Evolutionary conservation across 768 basidiomycete species (phyloP).

Genomic region (Gloeostereum incarnatum): DNA sequence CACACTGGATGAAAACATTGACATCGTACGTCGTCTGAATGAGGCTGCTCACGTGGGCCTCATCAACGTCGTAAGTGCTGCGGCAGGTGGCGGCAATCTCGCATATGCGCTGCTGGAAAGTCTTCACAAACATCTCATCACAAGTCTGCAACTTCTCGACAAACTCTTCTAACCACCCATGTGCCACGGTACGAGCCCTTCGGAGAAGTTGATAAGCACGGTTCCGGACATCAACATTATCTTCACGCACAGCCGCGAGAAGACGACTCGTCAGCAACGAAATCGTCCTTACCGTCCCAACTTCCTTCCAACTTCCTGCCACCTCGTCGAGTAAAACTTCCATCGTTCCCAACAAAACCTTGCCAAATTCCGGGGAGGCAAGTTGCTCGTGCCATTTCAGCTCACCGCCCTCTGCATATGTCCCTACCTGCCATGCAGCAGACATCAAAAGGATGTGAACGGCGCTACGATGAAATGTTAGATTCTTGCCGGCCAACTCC

Average conservation of each 20-base stretch:
- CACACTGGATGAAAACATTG: constrained; percentile 20
- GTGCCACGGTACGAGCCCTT: constrained; percentile 18
- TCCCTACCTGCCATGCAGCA: constrained; percentile 33
- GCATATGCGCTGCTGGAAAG: constrained; percentile 17
- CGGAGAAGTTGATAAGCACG: constrained; percentile 19
- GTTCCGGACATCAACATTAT: too few species aligned
- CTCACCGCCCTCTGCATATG: constrained; percentile 6
- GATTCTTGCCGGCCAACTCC: constrained; percentile 24
- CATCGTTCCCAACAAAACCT: constrained; percentile 24
- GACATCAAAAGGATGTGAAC: constrained; percentile 34
- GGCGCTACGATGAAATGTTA: constrained; percentile 28
- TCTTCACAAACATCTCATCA: constrained; percentile 8
- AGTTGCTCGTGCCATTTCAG: constrained; percentile 32
- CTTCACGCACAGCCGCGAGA: too few species aligned
- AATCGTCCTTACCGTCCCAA: constrained; percentile 20
- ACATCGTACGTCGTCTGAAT: constrained; percentile 12
- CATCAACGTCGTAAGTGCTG: constrained; percentile 26
- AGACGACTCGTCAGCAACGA: constrained; percentile 25
- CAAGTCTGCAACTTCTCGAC: background rate
- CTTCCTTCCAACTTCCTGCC: constrained; percentile 32
- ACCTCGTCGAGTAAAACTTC: constrained; percentile 22
- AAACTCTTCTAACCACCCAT: constrained; percentile 17
- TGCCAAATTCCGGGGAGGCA: constrained; percentile 19
- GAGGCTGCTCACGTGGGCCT: constrained; percentile 1
- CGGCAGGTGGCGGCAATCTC: constrained; percentile 30